A percentile compares a stretch with the other conserved stretches of the same genome.
Conservation (phyloP, 345 rosid species). For the Corchorus capsularis region DNA sequence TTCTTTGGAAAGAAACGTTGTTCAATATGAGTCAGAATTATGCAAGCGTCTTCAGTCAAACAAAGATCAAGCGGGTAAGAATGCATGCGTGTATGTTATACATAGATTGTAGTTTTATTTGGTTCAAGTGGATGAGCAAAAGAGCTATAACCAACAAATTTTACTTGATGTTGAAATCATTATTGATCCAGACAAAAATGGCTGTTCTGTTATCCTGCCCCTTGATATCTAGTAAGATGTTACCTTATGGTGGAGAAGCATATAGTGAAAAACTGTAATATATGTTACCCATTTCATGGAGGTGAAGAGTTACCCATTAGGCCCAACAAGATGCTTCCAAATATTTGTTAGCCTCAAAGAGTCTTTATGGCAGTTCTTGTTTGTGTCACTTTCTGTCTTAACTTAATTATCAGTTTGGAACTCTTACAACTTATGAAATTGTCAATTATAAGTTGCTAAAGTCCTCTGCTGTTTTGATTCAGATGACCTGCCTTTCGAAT, state of each 20-base stretch:
- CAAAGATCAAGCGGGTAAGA: constrained; percentile 64
- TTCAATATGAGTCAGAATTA: constrained; percentile 74
- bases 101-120: background rate
- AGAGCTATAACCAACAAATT: background rate
- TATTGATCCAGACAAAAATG: background rate
- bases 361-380: background rate
- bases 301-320: background rate
- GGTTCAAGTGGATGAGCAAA: background rate
- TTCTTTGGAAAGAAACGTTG: constrained; percentile 73
- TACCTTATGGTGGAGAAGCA: background rate
- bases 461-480: constrained; percentile 35
- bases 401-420: background rate
- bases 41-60: constrained; percentile 75
- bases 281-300: background rate
- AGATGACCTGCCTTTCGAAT: constrained; percentile 98
- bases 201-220: background rate
- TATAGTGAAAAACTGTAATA: background rate
- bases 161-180: background rate
- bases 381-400: constrained; percentile 13
- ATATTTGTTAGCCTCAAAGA: background rate
- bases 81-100: background rate
- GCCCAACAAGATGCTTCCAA: background rate
- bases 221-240: background rate
- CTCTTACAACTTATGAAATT: constrained; percentile 10
- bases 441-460: constrained; percentile 24